A percentile compares a stretch with the other conserved stretches of the same genome.
These are phyloP conservation scores for Fusarium torulosum DNA, from an alignment of 2,329 filamentous ascomycete species.

Conservation along the genomic window DNA sequence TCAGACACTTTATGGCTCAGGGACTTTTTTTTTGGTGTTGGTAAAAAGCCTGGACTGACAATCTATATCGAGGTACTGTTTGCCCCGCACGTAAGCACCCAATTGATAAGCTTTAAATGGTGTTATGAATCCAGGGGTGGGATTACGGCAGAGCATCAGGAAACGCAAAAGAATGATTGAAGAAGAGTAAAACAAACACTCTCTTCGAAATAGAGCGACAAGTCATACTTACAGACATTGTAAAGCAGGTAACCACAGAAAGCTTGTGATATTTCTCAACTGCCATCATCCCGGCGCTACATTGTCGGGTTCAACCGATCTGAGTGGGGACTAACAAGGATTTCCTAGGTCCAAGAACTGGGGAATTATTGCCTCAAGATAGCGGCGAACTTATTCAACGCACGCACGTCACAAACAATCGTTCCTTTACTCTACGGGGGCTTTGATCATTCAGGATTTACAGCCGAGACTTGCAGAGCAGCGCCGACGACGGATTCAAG, in stretches of 20 bases:
- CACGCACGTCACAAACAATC: not conserved
- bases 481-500: constrained; percentile 11
- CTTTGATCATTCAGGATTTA: constrained; percentile 1
- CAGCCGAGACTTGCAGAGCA: constrained; percentile 8
- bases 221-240: not conserved
- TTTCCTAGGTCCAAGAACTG: not conserved
- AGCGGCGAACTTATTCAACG: constrained; percentile 8
- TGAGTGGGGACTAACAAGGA: not conserved
- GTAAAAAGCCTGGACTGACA: not conserved
- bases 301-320: not conserved
- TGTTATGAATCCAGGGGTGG: too few species aligned
- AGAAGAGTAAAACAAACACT: too few species aligned
- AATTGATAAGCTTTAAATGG: not conserved
- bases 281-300: not conserved
- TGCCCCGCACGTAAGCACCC: constrained; percentile 15
- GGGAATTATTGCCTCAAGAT: constrained; percentile 1
- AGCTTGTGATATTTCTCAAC: not conserved
- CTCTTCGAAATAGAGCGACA: too few species aligned
- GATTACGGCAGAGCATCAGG: too few species aligned
- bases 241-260: not conserved
- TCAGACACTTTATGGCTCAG: not conserved
- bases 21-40: constrained; percentile 8
- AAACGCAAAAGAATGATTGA: too few species aligned
- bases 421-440: not conserved
- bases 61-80: not conserved